These are phyloP conservation scores for Corrigiola litoralis DNA, from an alignment of 179 eudicot species.

Conservation along the genomic window DNA sequence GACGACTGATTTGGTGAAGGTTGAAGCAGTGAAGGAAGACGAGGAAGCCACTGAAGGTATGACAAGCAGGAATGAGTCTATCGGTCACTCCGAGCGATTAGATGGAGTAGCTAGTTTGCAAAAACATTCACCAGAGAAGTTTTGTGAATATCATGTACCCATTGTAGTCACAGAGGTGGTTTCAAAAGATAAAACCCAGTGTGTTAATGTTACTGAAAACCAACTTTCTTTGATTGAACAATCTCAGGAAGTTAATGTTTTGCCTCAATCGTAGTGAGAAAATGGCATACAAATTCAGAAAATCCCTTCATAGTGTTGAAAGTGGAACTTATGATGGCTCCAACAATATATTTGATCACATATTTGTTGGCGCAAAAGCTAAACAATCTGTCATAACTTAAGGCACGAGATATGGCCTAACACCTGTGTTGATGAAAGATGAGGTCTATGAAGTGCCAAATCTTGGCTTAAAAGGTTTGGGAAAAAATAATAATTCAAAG, in stretches of 20 bases:
- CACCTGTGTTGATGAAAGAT: no score
- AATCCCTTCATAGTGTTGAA: no score
- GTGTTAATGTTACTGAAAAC: constrained; percentile 21
- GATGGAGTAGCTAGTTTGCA: background rate
- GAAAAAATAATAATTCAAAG: no score
- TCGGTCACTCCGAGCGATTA: background rate
- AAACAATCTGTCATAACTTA: no score
- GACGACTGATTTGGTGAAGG: background rate
- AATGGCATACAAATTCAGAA: background rate
- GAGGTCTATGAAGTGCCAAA: no score
- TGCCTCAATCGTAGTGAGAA: constrained; percentile 9
- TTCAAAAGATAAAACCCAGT: constrained; percentile 10
- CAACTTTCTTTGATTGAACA: constrained; percentile 23
- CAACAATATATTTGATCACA: no score
- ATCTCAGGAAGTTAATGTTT: constrained; percentile 29
- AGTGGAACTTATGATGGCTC: no score
- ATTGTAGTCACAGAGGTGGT: constrained; percentile 9
- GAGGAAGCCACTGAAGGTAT: background rate
- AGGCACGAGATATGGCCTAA: no score
- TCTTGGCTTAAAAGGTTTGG: no score
- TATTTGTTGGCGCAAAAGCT: no score
- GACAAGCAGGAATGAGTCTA: constrained; percentile 4
- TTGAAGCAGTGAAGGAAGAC: constrained; percentile 5
- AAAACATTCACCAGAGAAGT: background rate
- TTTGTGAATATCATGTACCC: constrained; percentile 18